These are phyloP conservation scores for Lachnellula suecica DNA, from an alignment of 2,329 filamentous ascomycete genomes.

Conservation along the genomic window DNA sequence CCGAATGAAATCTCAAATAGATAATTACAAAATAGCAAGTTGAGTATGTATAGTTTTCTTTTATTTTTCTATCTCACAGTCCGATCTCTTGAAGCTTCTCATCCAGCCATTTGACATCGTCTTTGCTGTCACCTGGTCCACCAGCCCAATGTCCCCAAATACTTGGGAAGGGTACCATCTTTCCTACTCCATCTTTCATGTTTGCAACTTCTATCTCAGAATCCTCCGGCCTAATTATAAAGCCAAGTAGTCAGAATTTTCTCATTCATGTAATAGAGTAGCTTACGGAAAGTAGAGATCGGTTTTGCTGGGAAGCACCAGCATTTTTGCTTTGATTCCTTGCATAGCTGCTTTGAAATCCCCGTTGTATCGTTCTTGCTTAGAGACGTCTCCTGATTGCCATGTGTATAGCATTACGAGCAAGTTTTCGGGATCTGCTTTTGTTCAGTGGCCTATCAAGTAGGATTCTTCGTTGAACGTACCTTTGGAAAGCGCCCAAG, in stretches of 20 bases:
- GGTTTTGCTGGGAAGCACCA: slow-evolving; percentile 71
- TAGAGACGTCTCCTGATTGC: slow-evolving; percentile 71
- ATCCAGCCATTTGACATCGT: slow-evolving; percentile 73
- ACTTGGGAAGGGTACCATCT: slow-evolving; percentile 53
- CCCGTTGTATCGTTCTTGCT: slow-evolving; percentile 66
- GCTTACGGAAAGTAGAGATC: slow-evolving; percentile 77
- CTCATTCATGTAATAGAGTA: background rate
- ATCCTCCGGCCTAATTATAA: slow-evolving; percentile 63
- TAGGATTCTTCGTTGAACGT: background rate
- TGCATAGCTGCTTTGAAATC: slow-evolving; percentile 65
- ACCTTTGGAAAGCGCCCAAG: slow-evolving; percentile 69
- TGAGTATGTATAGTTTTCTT: too few species aligned
- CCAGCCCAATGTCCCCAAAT: slow-evolving; percentile 69
- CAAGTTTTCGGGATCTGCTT: slow-evolving; percentile 68
- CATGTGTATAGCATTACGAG: slow-evolving; percentile 76
- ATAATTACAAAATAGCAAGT: too few species aligned
- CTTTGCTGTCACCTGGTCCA: slow-evolving; percentile 68
- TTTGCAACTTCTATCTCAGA: slow-evolving; percentile 69
- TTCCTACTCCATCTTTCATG: slow-evolving; percentile 59
- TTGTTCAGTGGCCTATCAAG: background rate
- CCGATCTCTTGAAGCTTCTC: slow-evolving; percentile 34
- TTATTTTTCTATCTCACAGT: slow-evolving; percentile 7
- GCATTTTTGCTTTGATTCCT: slow-evolving; percentile 68
- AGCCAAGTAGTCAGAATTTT: slow-evolving; percentile 2
- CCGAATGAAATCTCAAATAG: too few species aligned